Conservation (phyloP, 345 rosid species). For the Pistacia integerrima region DNA sequence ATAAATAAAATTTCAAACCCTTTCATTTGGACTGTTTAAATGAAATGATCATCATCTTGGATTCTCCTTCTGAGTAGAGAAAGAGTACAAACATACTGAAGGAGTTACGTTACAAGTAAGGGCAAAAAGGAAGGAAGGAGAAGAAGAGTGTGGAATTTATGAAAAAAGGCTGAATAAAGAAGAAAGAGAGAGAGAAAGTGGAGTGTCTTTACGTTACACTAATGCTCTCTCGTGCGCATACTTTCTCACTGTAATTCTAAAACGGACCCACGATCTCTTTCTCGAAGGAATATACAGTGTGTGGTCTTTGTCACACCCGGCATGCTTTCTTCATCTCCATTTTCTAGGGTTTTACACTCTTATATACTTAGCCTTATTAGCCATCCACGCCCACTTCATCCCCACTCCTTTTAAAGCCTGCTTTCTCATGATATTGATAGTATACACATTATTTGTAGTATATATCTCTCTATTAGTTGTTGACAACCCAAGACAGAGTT, state of each 20-base stretch:
- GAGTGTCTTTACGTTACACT: constrained; percentile 33
- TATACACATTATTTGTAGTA: too few relatives aligned
- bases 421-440: neutral
- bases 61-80: constrained; percentile 34
- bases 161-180: neutral
- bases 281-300: constrained; percentile 71
- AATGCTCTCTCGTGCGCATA: constrained; percentile 37
- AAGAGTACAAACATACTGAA: constrained; percentile 22
- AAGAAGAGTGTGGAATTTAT: constrained; percentile 13
- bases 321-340: constrained; percentile 51
- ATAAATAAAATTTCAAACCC: constrained; percentile 19
- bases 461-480: neutral
- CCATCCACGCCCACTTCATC: constrained; percentile 3
- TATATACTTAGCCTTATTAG: neutral
- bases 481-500: neutral
- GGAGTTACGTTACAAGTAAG: constrained; percentile 22
- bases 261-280: constrained; percentile 44
- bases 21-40: constrained; percentile 40
- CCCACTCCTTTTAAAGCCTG: constrained; percentile 17
- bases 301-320: constrained; percentile 55
- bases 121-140: constrained; percentile 29
- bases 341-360: constrained; percentile 48
- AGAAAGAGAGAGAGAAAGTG: constrained; percentile 29
- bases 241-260: constrained; percentile 3
- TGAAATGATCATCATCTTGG: constrained; percentile 29